phyloP scores from a whole-genome alignment of 1,284 basidiomycete species.

The Chalciporus sp. region DNA sequence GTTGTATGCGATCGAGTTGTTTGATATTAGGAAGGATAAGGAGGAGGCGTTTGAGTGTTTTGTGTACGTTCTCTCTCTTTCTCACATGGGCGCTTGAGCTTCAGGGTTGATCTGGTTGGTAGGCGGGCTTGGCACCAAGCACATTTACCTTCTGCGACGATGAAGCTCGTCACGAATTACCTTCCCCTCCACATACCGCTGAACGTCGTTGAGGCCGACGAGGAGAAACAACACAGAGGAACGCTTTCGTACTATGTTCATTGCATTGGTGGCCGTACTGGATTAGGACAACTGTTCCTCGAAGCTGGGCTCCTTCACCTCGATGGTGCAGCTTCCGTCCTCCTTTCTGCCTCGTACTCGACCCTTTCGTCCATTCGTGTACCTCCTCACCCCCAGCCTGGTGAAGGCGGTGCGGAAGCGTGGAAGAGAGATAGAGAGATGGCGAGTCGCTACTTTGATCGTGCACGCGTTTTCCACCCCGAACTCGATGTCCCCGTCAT shows the following conservation, averaged over 20 bases:
- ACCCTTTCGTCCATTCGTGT: constrained; percentile 74
- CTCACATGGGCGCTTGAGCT: not conserved
- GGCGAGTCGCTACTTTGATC: constrained; percentile 69
- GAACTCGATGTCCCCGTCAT: constrained; percentile 67
- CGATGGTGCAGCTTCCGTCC: constrained; percentile 67
- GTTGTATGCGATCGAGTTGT: constrained; percentile 64
- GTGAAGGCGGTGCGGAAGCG: constrained; percentile 58
- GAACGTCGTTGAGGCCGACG: constrained; percentile 36
- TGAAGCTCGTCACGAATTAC: constrained; percentile 73
- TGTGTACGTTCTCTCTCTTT: constrained; percentile 49
- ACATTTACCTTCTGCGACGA: constrained; percentile 69
- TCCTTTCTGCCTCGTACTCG: constrained; percentile 70
- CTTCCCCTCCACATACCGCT: constrained; percentile 54
- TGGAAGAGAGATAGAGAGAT: constrained; percentile 72
- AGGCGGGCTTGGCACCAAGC: constrained; percentile 81
- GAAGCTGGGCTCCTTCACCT: constrained; percentile 76
- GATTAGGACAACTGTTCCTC: constrained; percentile 71
- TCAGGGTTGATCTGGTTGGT: constrained; percentile 5
- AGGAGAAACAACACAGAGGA: constrained; percentile 45
- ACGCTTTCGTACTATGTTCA: constrained; percentile 61
- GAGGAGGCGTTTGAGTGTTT: constrained; percentile 80
- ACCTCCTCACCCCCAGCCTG: constrained; percentile 47
- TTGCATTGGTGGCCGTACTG: constrained; percentile 60
- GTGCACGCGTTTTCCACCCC: constrained; percentile 59
- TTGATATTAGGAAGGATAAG: constrained; percentile 70